These are phyloP conservation scores for Clonostachys rosea DNA, from an alignment of 2,329 filamentous ascomycete genomes.

Conservation along the genomic window DNA sequence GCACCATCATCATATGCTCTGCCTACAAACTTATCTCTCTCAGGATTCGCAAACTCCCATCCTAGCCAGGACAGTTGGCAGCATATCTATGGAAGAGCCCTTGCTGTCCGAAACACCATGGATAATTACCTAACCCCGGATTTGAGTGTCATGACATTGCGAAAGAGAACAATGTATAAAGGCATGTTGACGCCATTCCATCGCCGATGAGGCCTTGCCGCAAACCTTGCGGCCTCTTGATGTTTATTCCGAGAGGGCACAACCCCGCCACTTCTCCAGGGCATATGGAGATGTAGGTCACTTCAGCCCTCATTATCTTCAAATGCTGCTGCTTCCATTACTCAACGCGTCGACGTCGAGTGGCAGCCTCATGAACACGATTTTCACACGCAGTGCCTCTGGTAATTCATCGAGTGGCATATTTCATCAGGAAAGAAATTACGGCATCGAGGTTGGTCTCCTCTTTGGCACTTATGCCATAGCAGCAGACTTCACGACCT, in stretches of 20 bases:
- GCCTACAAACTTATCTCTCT: not conserved
- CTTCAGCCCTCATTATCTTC: too few species aligned
- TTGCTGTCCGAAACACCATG: not conserved
- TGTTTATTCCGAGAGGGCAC: not conserved
- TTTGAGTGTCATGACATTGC: too few species aligned
- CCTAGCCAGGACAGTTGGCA: not conserved
- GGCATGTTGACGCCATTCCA: not conserved
- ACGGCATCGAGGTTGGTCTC: constrained; percentile 98
- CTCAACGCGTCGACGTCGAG: too few species aligned
- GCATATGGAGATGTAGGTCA: too few species aligned
- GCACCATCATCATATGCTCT: not conserved
- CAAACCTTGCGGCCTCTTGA: constrained; percentile 3
- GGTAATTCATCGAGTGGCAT: constrained; percentile 62
- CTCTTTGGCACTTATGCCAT: constrained; percentile 97
- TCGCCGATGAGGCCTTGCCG: constrained; percentile 3
- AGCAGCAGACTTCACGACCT: constrained; percentile 94
- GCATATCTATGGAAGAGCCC: not conserved
- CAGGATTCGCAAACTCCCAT: not conserved
- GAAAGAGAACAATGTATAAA: not conserved
- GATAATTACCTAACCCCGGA: too few species aligned
- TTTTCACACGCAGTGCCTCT: not conserved
- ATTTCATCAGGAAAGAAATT: constrained; percentile 91
- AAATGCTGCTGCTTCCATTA: too few species aligned
- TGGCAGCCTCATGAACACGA: too few species aligned
- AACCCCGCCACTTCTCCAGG: too few species aligned